Evolutionary conservation across 1,139 yeast genomes (phyloP).

Genomic region (Debaryomyces psychrophilus): DNA sequence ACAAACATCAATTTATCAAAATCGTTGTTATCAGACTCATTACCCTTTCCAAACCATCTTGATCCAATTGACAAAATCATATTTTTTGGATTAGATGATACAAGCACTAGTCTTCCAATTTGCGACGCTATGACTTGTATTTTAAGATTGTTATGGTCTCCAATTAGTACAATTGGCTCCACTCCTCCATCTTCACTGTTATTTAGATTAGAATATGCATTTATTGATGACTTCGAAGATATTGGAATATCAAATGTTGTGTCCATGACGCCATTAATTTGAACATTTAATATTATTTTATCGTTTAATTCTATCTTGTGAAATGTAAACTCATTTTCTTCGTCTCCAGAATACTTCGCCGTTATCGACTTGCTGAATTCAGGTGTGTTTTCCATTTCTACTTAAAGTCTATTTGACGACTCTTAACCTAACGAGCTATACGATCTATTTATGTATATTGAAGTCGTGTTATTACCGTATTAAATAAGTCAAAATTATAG

Average conservation of each 20-base stretch:
- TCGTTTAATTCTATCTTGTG: slow-evolving; percentile 42
- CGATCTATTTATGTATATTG: neutral
- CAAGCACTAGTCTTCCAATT: slow-evolving; percentile 40
- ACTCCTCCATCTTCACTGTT: slow-evolving; percentile 30
- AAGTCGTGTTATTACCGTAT: too few relatives aligned
- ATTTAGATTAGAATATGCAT: slow-evolving; percentile 15
- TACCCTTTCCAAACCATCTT: slow-evolving; percentile 48
- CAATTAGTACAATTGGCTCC: slow-evolving; percentile 45
- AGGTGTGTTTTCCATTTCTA: neutral
- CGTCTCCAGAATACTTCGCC: slow-evolving; percentile 20
- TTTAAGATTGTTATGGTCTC: slow-evolving; percentile 45
- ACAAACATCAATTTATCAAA: slow-evolving; percentile 48
- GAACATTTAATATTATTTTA: slow-evolving; percentile 38
- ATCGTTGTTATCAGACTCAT: slow-evolving; percentile 36
- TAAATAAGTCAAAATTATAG: too few relatives aligned
- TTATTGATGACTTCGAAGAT: slow-evolving; percentile 36
- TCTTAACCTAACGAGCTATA: neutral
- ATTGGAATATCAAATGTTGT: slow-evolving; percentile 46
- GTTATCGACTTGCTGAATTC: slow-evolving; percentile 13
- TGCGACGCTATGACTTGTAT: slow-evolving; percentile 48
- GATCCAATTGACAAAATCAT: slow-evolving; percentile 44
- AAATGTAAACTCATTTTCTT: slow-evolving; percentile 29
- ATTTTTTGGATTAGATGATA: slow-evolving; percentile 32
- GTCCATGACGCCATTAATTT: slow-evolving; percentile 44
- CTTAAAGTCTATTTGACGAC: neutral